Conservation (phyloP, 176 grass and related monocot species). For the Aegilops speltoides region DNA sequence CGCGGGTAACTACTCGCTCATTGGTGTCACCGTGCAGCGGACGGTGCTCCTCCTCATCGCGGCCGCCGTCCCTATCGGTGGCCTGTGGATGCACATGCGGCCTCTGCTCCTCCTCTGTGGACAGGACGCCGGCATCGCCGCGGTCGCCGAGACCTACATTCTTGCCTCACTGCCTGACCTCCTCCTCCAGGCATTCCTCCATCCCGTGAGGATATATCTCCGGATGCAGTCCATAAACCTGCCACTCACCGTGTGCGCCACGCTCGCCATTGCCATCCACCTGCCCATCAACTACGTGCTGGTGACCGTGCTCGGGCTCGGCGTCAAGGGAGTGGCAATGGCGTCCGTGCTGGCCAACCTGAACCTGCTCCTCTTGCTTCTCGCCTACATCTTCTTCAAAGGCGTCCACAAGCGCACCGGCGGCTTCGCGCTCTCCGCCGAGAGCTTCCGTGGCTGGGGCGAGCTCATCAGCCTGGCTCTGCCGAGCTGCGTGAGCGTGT, state of each 20-base stretch:
- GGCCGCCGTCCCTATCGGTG: conserved; percentile 61
- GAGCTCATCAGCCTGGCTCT: conserved; percentile 60
- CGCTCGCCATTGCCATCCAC: conserved; percentile 71
- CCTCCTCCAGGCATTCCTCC: conserved; percentile 73
- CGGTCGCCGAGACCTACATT: conserved; percentile 74
- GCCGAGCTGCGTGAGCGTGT: conserved; percentile 85
- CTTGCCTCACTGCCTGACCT: conserved; percentile 77
- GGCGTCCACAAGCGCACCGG: conserved; percentile 62
- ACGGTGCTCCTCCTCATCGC: conserved; percentile 66
- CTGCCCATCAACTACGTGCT: conserved; percentile 76
- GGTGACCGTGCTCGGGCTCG: conserved; percentile 56
- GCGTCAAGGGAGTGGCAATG: conserved; percentile 71
- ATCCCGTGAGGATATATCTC: conserved; percentile 74
- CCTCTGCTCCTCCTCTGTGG: conserved; percentile 76
- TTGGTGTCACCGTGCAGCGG: conserved; percentile 68
- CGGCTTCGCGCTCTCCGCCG: conserved; percentile 49
- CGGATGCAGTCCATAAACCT: conserved; percentile 79
- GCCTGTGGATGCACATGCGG: conserved; percentile 67
- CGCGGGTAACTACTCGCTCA: conserved; percentile 46
- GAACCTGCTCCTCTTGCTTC: conserved; percentile 72
- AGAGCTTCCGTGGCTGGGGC: conserved; percentile 67
- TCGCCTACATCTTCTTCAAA: conserved; percentile 51
- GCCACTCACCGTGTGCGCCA: conserved; percentile 71
- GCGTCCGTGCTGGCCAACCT: conserved; percentile 69
- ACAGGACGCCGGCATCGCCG: conserved; percentile 68